Evolutionary conservation across 2,329 filamentous ascomycete species (phyloP), one percentile per base, ranked within the genome.

Genomic region (Colletotrichum agaves): DNA sequence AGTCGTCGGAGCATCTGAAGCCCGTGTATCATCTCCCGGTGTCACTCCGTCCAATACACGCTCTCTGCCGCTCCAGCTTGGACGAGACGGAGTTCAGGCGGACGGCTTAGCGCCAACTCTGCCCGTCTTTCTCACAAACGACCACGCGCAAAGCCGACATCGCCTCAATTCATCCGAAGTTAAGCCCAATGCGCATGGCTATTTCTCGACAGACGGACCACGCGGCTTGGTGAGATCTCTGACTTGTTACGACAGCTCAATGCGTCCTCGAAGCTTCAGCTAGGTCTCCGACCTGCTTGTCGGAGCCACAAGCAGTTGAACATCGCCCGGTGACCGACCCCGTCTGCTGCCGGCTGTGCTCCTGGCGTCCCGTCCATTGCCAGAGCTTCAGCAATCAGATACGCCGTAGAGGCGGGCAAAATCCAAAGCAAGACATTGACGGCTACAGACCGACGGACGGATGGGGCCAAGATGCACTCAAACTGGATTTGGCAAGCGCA

Each of bases 31-130:
- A 12, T 5, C 21, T 53, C 41, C 61, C 49, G 21, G 27, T 12
- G 41, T 41, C 43, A 31, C 33, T 27, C 2, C 47, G 23, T 56
- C 63, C 49, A 66, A 66, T 62, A 31, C 58, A 33, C 63, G 57
- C 23, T n/a, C 10, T 23, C 56, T 53, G 57, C 57, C 17, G 31
- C 39, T 5, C 39, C 19, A 41, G 47, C 39, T 5, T 41, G 21
- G 19, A 27, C 47, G 15, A 43, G 44, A 49, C 10, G 47, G 23
- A 65, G 62, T 61, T 65, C 57, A 55, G 62, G 46, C 44, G 47
- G 58, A 61, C 15, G 39, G 44, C 17, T 33, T 12, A 37, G 43
- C 49, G 37, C 12, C 49, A 66, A 66, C 63, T 66, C 23, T 61
- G 63, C 41, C 33, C 41, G 12, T 56, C 50, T 49, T 52, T 43